Evolutionary conservation across 225 moss, liverwort and hornwort species (phyloP).

Genomic region (Climacium dendroides): DNA sequence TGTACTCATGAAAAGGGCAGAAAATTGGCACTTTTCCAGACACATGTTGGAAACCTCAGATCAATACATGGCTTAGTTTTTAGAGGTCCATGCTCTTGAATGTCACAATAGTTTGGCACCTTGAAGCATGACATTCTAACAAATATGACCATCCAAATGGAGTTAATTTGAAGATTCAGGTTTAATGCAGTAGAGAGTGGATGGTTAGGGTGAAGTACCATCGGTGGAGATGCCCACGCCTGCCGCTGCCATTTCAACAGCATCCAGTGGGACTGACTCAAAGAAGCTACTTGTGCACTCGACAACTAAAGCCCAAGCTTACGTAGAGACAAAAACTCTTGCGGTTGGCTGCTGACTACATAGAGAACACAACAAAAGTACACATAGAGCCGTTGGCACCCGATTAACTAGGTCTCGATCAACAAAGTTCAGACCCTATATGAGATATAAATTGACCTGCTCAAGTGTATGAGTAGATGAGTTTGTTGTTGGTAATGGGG

Average conservation of each 20-base stretch:
- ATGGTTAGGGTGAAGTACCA: no score
- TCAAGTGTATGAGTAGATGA: neutral
- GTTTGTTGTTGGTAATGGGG: neutral
- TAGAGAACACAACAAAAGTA: neutral
- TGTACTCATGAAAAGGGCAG: no score
- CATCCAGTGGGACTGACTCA: neutral
- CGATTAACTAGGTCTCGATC: neutral
- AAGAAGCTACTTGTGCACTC: slow-evolving; percentile 4
- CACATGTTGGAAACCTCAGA: neutral
- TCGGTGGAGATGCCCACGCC: neutral
- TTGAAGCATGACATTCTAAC: neutral
- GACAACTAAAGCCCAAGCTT: neutral
- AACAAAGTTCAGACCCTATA: no score
- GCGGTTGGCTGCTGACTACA: neutral
- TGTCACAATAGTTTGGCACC: neutral
- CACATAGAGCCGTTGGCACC: neutral
- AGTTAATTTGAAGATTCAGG: neutral
- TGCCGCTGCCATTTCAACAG: neutral
- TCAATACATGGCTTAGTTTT: neutral
- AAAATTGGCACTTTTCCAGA: neutral
- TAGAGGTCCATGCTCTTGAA: neutral
- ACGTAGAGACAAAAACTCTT: slow-evolving; percentile 2
- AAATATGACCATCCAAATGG: no score
- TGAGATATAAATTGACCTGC: neutral
- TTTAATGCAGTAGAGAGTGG: neutral